These are phyloP conservation scores for Eustoma russellianum DNA, from an alignment of 257 asterid genomes.

Conservation along the genomic window DNA sequence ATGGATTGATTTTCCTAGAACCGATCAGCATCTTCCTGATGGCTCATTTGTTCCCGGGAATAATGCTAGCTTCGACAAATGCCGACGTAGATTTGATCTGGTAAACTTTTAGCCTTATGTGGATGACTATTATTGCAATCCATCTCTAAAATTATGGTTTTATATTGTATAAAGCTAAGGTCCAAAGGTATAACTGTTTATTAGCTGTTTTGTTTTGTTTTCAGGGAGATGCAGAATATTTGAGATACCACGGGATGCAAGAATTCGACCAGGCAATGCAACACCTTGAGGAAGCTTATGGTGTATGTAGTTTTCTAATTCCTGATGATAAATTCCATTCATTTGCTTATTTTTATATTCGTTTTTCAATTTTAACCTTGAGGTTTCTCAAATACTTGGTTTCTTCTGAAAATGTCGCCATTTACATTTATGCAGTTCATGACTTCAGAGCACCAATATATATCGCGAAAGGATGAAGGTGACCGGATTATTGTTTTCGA, in stretches of 20 bases:
- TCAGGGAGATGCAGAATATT: slow-evolving; percentile 82
- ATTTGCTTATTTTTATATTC: slow-evolving; percentile 6
- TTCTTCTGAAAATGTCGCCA: too few species aligned
- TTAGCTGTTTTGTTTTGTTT: neutral
- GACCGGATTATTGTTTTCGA: slow-evolving; percentile 74
- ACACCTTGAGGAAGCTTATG: slow-evolving; percentile 76
- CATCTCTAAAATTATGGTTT: neutral
- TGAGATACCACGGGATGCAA: slow-evolving; percentile 82
- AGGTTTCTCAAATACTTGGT: neutral
- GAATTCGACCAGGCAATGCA: slow-evolving; percentile 97
- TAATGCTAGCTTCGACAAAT: slow-evolving; percentile 74
- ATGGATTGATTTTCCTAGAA: slow-evolving; percentile 99
- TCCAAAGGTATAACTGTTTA: too few species aligned
- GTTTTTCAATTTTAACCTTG: too few species aligned
- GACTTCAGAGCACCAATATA: slow-evolving; percentile 83
- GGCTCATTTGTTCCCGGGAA: slow-evolving; percentile 72
- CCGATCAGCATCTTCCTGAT: slow-evolving; percentile 66
- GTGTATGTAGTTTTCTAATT: slow-evolving; percentile 39
- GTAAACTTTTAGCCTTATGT: slow-evolving; percentile 23
- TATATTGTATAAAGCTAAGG: too few species aligned
- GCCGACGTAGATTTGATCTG: slow-evolving; percentile 97
- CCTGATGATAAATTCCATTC: slow-evolving; percentile 2
- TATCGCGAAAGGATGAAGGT: slow-evolving; percentile 78
- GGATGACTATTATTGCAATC: neutral
- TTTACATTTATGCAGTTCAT: slow-evolving; percentile 53